phyloP scores from a whole-genome alignment of 2,329 filamentous ascomycete genomes.

The Penicillium palitans region DNA sequence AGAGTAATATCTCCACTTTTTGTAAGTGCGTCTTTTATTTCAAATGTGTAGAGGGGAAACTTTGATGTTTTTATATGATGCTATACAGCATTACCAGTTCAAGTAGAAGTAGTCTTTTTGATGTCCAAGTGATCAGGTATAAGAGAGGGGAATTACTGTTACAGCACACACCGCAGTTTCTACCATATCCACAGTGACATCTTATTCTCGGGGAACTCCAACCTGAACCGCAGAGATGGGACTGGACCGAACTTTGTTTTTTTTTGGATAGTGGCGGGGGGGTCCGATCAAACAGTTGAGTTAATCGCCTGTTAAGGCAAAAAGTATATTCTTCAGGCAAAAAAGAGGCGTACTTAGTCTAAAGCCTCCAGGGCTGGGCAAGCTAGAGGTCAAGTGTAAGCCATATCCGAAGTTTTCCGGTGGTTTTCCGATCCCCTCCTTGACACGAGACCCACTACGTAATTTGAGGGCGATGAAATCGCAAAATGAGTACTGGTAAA shows the following conservation, averaged over 20 bases:
- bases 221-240: conserved; percentile 1
- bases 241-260: conserved; percentile 11
- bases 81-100: background rate
- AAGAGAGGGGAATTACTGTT: background rate
- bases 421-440: background rate
- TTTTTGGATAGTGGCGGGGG: conserved; percentile 13
- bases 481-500: background rate
- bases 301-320: conserved; percentile 7
- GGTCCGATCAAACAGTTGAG: conserved; percentile 6
- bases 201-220: conserved; percentile 4
- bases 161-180: conserved; percentile 27
- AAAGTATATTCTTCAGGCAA: conserved; percentile 1
- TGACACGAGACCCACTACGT: conserved; percentile 3
- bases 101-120: background rate
- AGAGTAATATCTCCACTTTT: conserved; percentile 21
- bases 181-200: background rate
- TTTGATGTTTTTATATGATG: conserved; percentile 14
- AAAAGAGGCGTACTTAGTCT: conserved; percentile 7
- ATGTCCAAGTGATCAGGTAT: background rate
- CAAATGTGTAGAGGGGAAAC: conserved; percentile 14
- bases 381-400: background rate
- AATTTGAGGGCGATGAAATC: background rate
- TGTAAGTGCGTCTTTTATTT: conserved; percentile 22
- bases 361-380: no score
- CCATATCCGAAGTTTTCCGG: conserved; percentile 14